phyloP scores from a whole-genome alignment of 1,284 basidiomycete genomes.

The Cryptococcus floricola region DNA sequence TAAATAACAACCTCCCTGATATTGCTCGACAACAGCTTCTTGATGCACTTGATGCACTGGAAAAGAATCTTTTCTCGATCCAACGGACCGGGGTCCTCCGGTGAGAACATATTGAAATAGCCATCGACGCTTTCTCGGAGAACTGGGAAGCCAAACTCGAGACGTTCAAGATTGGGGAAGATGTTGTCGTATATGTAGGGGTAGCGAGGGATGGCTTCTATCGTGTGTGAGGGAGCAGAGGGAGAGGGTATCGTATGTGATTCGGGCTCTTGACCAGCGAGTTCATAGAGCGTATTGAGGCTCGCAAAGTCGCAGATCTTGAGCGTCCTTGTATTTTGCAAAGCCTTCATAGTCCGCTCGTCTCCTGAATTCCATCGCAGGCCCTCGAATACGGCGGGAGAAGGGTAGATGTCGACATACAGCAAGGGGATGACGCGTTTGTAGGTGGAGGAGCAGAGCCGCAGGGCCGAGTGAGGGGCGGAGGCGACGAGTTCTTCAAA shows the following conservation, averaged over 20 bases:
- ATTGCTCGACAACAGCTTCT: too few relatives aligned
- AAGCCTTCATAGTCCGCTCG: not conserved
- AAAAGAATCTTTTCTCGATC: not conserved
- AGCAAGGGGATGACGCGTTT: not conserved
- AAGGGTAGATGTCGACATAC: not conserved
- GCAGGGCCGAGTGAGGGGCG: not conserved
- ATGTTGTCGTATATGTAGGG: not conserved
- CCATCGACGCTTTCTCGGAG: not conserved
- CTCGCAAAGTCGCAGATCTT: not conserved
- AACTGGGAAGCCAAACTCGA: not conserved
- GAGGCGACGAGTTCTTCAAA: not conserved
- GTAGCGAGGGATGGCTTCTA: not conserved
- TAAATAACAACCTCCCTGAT: too few relatives aligned
- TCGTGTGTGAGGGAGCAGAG: too few relatives aligned
- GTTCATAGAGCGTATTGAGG: not conserved
- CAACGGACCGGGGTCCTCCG: not conserved
- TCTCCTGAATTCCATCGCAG: not conserved
- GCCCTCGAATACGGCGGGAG: not conserved
- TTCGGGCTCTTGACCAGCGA: not conserved
- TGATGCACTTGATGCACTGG: too few relatives aligned
- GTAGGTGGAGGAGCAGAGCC: not conserved
- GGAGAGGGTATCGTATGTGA: too few relatives aligned
- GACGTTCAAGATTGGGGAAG: not conserved
- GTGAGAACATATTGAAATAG: not conserved
- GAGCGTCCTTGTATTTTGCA: not conserved